phyloP scores from a whole-genome alignment of 768 basidiomycete genomes.

The Boletus tomentosulus region DNA sequence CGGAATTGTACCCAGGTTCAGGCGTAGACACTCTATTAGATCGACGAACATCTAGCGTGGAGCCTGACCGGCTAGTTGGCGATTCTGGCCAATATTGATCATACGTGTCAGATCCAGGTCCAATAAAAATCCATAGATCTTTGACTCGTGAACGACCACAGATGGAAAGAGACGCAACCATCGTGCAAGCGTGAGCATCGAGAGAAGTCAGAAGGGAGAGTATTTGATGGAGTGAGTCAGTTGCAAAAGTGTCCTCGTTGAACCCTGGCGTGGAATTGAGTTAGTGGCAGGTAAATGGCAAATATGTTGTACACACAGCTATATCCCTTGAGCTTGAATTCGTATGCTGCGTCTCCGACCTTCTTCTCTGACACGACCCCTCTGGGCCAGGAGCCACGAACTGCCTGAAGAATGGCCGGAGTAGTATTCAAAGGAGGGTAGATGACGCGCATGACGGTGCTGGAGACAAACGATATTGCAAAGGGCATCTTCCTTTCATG shows the following conservation, averaged over 20 bases:
- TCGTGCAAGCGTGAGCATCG: slow-evolving; percentile 62
- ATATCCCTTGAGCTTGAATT: slow-evolving; percentile 81
- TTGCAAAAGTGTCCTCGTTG: slow-evolving; percentile 70
- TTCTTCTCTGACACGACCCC: slow-evolving; percentile 78
- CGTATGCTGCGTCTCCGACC: slow-evolving; percentile 64
- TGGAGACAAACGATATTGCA: slow-evolving; percentile 68
- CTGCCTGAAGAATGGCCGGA: slow-evolving; percentile 77
- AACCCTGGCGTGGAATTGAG: slow-evolving; percentile 51
- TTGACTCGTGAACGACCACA: slow-evolving; percentile 68
- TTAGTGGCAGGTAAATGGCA: slow-evolving; percentile 16
- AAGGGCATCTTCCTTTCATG: slow-evolving; percentile 48
- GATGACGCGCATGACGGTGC: slow-evolving; percentile 67
- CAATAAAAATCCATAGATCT: slow-evolving; percentile 76
- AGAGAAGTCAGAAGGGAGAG: slow-evolving; percentile 62
- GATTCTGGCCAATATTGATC: slow-evolving; percentile 34
- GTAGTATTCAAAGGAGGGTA: slow-evolving; percentile 72
- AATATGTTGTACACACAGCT: slow-evolving; percentile 48
- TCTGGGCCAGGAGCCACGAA: slow-evolving; percentile 73
- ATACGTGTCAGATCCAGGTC: slow-evolving; percentile 38
- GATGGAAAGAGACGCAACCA: slow-evolving; percentile 67
- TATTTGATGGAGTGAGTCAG: slow-evolving; percentile 70
- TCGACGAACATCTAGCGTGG: slow-evolving; percentile 34
- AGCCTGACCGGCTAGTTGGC: slow-evolving; percentile 33
- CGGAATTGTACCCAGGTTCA: slow-evolving; percentile 24
- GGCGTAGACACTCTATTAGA: slow-evolving; percentile 33